Evolutionary conservation across 306 rosid genomes (phyloP).

Genomic region (Vigna unguiculata): DNA sequence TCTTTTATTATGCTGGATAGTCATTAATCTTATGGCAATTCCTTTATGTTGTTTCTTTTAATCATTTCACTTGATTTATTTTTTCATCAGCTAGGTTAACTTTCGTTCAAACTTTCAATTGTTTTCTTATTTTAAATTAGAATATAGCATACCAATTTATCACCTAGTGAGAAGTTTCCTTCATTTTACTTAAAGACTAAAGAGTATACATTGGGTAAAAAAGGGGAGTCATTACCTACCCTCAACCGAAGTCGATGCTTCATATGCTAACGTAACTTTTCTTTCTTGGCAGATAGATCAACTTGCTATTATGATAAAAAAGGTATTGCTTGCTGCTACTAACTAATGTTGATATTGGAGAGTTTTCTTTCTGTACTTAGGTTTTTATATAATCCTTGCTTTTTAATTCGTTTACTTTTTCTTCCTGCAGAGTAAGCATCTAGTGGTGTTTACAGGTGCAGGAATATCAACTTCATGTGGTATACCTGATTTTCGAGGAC

Average conservation of each 20-base stretch:
- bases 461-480: slow-evolving; percentile 99
- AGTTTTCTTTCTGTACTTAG: slow-evolving; percentile 30
- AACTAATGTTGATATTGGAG: slow-evolving; percentile 36
- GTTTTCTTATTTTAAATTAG: slow-evolving; percentile 29
- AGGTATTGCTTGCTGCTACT: slow-evolving; percentile 57
- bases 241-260: slow-evolving; percentile 14
- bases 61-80: slow-evolving; percentile 31
- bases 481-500: slow-evolving; percentile 98
- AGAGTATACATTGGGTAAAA: neutral
- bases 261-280: slow-evolving; percentile 41
- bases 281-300: slow-evolving; percentile 72
- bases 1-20: slow-evolving; percentile 20
- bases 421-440: slow-evolving; percentile 92
- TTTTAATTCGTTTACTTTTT: slow-evolving; percentile 44
- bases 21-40: slow-evolving; percentile 10
- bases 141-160: slow-evolving; percentile 21
- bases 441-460: slow-evolving; percentile 97
- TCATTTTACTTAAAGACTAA: slow-evolving; percentile 15
- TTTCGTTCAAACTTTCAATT: slow-evolving; percentile 6
- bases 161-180: slow-evolving; percentile 26
- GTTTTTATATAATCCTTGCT: slow-evolving; percentile 28
- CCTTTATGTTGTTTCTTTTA: slow-evolving; percentile 20
- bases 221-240: slow-evolving; percentile 6
- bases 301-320: slow-evolving; percentile 73
- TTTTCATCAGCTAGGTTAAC: neutral